A percentile compares a stretch with the other conserved stretches of the same genome.
Conservation (phyloP, 78 protist genomes). For the Guillardia theta region DNA sequence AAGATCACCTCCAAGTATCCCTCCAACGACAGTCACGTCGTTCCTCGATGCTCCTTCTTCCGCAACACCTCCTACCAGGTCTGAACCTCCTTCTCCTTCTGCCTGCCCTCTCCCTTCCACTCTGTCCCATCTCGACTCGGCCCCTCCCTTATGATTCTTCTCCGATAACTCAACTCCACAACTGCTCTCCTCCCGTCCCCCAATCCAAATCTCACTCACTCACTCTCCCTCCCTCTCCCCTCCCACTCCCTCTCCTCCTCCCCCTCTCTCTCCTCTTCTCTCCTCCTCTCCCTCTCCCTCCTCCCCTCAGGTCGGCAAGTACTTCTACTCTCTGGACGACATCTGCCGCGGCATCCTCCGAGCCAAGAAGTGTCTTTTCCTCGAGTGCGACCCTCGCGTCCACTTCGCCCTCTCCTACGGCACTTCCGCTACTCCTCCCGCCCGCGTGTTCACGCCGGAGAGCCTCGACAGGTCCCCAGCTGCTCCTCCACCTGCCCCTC, state of each 20-base stretch:
- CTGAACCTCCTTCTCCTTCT: background rate
- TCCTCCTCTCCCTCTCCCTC: background rate
- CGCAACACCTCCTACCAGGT: constrained; percentile 33
- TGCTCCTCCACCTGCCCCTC: no score
- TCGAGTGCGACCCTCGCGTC: constrained; percentile 26
- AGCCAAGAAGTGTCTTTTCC: constrained; percentile 16
- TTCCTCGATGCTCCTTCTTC: constrained; percentile 26
- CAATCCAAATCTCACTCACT: no score
- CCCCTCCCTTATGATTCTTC: no score
- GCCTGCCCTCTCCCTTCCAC: background rate
- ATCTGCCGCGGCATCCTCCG: constrained; percentile 32
- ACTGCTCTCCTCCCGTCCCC: no score
- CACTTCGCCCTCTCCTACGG: constrained; percentile 16
- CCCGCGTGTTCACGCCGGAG: background rate
- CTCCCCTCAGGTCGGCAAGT: constrained; percentile 11
- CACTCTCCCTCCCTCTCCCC: background rate
- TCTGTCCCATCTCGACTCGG: background rate
- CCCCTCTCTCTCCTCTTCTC: background rate
- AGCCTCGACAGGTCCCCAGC: background rate
- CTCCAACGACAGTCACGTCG: background rate
- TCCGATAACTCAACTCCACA: no score
- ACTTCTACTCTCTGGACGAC: constrained; percentile 31
- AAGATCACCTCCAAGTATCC: background rate
- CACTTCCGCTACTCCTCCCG: background rate
- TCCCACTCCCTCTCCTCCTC: background rate